Base-by-base conservation (phyloP, 1,284 basidiomycete species). In the Earliella scabrosa region DNA sequence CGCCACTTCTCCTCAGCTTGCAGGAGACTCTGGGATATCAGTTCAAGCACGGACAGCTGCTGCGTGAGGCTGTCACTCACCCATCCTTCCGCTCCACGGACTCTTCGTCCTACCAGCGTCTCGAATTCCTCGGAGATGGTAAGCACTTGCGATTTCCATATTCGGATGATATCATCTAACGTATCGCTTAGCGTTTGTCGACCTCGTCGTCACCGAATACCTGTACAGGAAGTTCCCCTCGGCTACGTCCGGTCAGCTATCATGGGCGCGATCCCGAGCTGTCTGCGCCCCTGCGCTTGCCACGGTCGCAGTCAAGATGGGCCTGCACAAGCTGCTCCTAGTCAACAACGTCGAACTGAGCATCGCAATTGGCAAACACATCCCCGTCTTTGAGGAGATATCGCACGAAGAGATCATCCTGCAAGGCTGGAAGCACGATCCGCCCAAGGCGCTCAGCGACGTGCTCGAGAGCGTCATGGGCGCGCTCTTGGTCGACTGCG, bases 41-140 rank as follows among this genome's bases (percentile, higher is more conserved):
- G 21, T 93, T 95, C 69, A 78, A 80, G 54, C 77, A 82, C 34
- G 80, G 81, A 7, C 73, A 78, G 44, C 70, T 94, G 10, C 72
- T 95, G 16, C 66, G 87, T 8, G 89, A 93, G 71, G 92, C 92
- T 5, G 73, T 93, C 29, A 92, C 90, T 0, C 93, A 95, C 67
- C 88, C 92, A 0, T 92, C 90, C 0, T 90, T 90, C 66, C 76
- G 75, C 23, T 76, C 75, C 0, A 67, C 69, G 1, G 79, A 80
- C 4, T 80, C 78, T 9, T 74, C 82, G 7, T 90, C 90, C 1
- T 95, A 95, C 69, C 88, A 95, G 61, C 81, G 93, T 10, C 76
- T 94, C 10, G 93, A 95, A 63, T 94, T 92, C 66, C 78, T 95
- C 1, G 93, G 93, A 35, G 92, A 94, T 68, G 90, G 91, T 92